These are phyloP conservation scores for Stagonosporopsis rhizophila DNA, from an alignment of 2,329 filamentous ascomycete species.

Conservation along the genomic window DNA sequence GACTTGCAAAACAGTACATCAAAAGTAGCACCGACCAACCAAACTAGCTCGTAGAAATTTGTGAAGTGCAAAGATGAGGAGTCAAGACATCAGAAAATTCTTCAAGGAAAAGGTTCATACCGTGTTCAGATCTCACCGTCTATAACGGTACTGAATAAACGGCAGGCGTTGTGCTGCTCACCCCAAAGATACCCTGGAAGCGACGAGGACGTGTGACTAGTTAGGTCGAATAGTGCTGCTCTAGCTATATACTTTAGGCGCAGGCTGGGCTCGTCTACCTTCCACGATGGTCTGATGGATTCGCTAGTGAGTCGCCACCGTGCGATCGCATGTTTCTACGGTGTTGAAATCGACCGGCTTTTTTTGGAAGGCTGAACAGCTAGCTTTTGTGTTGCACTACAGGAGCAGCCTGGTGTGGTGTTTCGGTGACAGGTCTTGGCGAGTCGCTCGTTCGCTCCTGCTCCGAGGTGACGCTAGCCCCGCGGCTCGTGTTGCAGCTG, in stretches of 20 bases:
- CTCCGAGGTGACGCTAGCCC: conserved; percentile 15
- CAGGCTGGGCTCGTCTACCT: conserved; percentile 17
- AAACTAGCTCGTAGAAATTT: background rate
- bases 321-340: conserved; percentile 16
- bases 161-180: background rate
- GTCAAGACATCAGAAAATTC: background rate
- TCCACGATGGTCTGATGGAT: conserved; percentile 13
- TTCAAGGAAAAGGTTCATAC: background rate
- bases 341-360: background rate
- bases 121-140: background rate
- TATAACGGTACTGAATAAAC: background rate
- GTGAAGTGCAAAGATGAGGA: background rate
- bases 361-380: background rate
- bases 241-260: conserved; percentile 7
- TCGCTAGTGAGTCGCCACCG: conserved; percentile 14
- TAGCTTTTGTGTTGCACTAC: conserved; percentile 6
- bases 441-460: conserved; percentile 6
- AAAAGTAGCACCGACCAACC: background rate
- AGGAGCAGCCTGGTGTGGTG: conserved; percentile 6
- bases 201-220: background rate
- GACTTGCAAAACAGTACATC: background rate
- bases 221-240: conserved; percentile 2
- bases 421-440: conserved; percentile 13
- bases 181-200: background rate
- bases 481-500: conserved; percentile 21